Evolutionary conservation across 768 basidiomycete species (phyloP), one percentile per base, ranked within the genome.

Genomic region (Rhodotorula paludigena): DNA sequence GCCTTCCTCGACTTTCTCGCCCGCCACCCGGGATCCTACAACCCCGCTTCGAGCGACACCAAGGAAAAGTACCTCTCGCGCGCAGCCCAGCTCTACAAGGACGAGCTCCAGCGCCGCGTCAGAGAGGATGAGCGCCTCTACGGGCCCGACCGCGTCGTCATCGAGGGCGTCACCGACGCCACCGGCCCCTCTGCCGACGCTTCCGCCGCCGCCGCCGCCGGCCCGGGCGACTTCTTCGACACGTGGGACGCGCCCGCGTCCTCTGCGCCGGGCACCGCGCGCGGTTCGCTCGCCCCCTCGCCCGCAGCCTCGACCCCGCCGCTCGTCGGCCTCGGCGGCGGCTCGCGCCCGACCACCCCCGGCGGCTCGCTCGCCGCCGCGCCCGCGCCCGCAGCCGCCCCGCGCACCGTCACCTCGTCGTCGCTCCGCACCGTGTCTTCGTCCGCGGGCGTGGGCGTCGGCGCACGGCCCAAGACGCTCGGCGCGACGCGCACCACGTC

Each of bases 211-310:
- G 28, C 20, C 9, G 53, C 2, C 11, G 28, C 42, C 39, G 36
- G 47, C 0, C 91, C 91, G 59, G 93, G 96, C 15, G 93, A 97
- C 77, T 99, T 99, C 80, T 99, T 97, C 80, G 86, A 90, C 54
- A 89, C 90, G 35, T 98, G 94, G 93, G 92, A 93, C 70, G 94
- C 94, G 77, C 87, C 90, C 1, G 79, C 82, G 28, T 51, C 52
- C 7, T 15, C 52, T 12, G 4, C 76, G 5, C 62, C 77, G 0
- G 67, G 77, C 33, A 79, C 72, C 35, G 21, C 74, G 23, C 56
- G 77, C 4, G 53, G 77, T n/a, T 63, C 11, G 28, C n/a, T 30
- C 48, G 44, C 44, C 8, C 12, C 28, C 28, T 28, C 48, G 28
- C 25, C 45, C 21, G 49, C 56, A 7, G 51, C 85, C 10, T 71